Percentiles rank a stretch among this genome's conserved stretches.
Evolutionary conservation across 1,284 basidiomycete genomes (phyloP).

Genomic region (Leccinum subfulvum): DNA sequence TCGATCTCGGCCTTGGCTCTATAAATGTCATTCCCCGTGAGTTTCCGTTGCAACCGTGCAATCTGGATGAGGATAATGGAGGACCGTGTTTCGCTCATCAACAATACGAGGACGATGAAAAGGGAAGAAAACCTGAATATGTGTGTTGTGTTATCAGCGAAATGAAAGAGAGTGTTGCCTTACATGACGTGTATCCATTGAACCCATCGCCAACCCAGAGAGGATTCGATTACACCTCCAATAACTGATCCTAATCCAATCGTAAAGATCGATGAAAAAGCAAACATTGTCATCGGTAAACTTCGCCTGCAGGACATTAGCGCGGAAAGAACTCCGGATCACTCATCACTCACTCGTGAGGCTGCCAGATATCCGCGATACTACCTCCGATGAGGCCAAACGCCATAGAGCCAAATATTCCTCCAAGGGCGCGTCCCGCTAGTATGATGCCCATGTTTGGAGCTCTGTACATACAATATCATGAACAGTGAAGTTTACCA

Average conservation of each 20-base stretch:
- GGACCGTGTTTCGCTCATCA: constrained; percentile 63
- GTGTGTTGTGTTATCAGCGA: not conserved
- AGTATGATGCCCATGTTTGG: constrained; percentile 28
- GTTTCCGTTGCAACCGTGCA: constrained; percentile 58
- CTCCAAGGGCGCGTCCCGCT: constrained; percentile 23
- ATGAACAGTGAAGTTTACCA: not conserved
- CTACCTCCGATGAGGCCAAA: constrained; percentile 62
- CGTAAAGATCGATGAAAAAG: too few species aligned
- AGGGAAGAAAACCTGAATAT: constrained; percentile 42
- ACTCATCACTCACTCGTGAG: constrained; percentile 22
- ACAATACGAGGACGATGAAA: constrained; percentile 45
- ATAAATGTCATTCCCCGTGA: constrained; percentile 60
- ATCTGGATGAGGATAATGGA: constrained; percentile 60
- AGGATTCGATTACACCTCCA: too few species aligned
- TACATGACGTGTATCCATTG: constrained; percentile 60
- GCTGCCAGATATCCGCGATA: constrained; percentile 46
- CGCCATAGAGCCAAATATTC: constrained; percentile 46
- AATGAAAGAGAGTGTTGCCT: constrained; percentile 15
- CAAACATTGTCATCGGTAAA: too few species aligned
- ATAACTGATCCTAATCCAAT: too few species aligned
- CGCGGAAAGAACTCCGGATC: too few species aligned
- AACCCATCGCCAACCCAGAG: constrained; percentile 39
- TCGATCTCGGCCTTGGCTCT: constrained; percentile 67
- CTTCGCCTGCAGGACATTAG: too few species aligned
- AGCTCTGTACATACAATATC: constrained; percentile 16